These are phyloP conservation scores for Sodiomyces alkalinus DNA, from an alignment of 2,329 filamentous ascomycete genomes.

Conservation along the genomic window DNA sequence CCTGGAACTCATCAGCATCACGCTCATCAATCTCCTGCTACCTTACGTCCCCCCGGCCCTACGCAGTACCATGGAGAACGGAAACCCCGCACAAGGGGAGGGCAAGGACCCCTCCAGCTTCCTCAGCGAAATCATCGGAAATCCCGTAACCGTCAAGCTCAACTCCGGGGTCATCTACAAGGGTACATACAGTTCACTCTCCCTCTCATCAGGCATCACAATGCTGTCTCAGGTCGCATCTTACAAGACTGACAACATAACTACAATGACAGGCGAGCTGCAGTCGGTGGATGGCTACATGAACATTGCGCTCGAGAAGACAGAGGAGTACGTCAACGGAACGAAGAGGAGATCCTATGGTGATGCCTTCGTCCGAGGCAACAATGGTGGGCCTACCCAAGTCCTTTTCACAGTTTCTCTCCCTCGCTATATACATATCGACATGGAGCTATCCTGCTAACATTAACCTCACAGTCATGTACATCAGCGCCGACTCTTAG, in stretches of 20 bases:
- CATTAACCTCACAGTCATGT: slow-evolving; percentile 53
- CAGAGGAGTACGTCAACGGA: slow-evolving; percentile 80
- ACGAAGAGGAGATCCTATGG: slow-evolving; percentile 71
- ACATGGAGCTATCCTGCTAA: slow-evolving; percentile 9
- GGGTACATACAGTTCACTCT: no score
- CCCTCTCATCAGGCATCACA: no score
- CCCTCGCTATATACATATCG: neutral
- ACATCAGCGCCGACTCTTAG: slow-evolving; percentile 48
- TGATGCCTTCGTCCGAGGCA: slow-evolving; percentile 89
- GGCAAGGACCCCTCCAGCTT: slow-evolving; percentile 90
- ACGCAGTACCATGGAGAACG: slow-evolving; percentile 54
- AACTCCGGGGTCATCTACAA: slow-evolving; percentile 99
- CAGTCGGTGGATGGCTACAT: slow-evolving; percentile 98
- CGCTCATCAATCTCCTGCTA: no score
- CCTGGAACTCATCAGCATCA: no score
- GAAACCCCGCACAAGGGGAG: slow-evolving; percentile 44
- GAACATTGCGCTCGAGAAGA: slow-evolving; percentile 98
- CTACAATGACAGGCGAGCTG: slow-evolving; percentile 73
- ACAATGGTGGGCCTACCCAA: slow-evolving; percentile 81
- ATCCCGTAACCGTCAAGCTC: slow-evolving; percentile 87
- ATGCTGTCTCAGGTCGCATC: slow-evolving; percentile 7
- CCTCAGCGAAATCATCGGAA: slow-evolving; percentile 85
- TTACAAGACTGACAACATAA: no score
- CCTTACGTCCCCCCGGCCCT: neutral
- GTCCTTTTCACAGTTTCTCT: no score